phyloP scores from a whole-genome alignment of 495 filamentous ascomycete species.

The Neurospora sp. region DNA sequence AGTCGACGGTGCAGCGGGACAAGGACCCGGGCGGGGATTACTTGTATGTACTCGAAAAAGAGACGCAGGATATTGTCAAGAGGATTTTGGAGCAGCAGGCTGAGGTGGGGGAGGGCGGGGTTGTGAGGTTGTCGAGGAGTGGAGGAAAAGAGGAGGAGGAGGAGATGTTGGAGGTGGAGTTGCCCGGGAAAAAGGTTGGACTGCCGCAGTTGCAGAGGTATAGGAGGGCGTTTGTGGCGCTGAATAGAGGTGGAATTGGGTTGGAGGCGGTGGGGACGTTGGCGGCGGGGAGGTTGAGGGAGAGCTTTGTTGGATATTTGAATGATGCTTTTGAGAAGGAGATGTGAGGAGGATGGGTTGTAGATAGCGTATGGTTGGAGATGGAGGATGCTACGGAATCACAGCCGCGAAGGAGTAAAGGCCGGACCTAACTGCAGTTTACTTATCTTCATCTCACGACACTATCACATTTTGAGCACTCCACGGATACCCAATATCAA shows the following conservation, averaged over 20 bases:
- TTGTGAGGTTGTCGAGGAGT: constrained; percentile 25
- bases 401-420: neutral
- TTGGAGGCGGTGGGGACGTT: constrained; percentile 36
- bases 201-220: constrained; percentile 74
- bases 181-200: constrained; percentile 52
- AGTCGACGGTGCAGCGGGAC: constrained; percentile 62
- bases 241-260: constrained; percentile 54
- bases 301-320: constrained; percentile 64
- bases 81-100: constrained; percentile 64
- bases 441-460: neutral
- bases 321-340: constrained; percentile 54
- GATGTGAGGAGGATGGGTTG: constrained; percentile 10
- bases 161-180: constrained; percentile 35
- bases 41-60: constrained; percentile 74
- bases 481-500: neutral
- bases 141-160: constrained; percentile 21
- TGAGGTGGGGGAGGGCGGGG: constrained; percentile 50
- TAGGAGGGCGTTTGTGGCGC: constrained; percentile 71
- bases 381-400: neutral
- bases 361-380: neutral
- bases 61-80: constrained; percentile 72
- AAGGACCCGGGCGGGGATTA: constrained; percentile 60
- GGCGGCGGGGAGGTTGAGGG: constrained; percentile 45
- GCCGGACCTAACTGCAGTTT: no score
- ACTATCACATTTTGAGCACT: neutral